Conservation (phyloP, 495 filamentous ascomycete species). For the Talaromyces ruber region DNA sequence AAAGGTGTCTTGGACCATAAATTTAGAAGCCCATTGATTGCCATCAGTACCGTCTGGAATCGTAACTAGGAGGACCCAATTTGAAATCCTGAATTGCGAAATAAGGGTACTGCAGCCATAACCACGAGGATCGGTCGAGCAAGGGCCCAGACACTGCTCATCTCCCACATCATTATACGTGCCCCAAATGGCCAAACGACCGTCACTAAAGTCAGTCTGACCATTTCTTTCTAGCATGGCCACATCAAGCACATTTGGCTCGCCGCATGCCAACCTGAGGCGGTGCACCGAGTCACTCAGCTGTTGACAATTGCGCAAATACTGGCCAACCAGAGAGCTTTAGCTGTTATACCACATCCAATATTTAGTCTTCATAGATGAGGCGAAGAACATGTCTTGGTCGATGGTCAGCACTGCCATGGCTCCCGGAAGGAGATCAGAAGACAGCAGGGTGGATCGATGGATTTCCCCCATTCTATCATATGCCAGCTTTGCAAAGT, state of each 20-base stretch:
- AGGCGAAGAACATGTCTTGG: constrained; percentile 3
- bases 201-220: not conserved
- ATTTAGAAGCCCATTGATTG: constrained; percentile 1
- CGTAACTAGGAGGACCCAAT: not conserved
- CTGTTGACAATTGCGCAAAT: not conserved
- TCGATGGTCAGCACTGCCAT: not conserved
- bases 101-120: not conserved
- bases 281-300: not conserved
- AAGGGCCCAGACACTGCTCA: not conserved
- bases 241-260: constrained; percentile 2
- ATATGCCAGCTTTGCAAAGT: constrained; percentile 1
- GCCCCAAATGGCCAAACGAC: not conserved
- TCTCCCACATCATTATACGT: not conserved
- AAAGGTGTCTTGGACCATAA: not conserved
- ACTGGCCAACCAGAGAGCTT: not conserved
- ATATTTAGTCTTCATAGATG: not conserved
- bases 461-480: constrained; percentile 1
- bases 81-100: not conserved
- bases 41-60: not conserved
- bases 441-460: not conserved
- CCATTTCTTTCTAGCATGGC: not conserved
- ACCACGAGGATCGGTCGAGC: not conserved
- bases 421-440: not conserved
- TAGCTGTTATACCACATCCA: not conserved
- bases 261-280: not conserved